These are phyloP conservation scores for Hypoxylon sp. DNA, from an alignment of 2,329 filamentous ascomycete genomes.

Conservation along the genomic window DNA sequence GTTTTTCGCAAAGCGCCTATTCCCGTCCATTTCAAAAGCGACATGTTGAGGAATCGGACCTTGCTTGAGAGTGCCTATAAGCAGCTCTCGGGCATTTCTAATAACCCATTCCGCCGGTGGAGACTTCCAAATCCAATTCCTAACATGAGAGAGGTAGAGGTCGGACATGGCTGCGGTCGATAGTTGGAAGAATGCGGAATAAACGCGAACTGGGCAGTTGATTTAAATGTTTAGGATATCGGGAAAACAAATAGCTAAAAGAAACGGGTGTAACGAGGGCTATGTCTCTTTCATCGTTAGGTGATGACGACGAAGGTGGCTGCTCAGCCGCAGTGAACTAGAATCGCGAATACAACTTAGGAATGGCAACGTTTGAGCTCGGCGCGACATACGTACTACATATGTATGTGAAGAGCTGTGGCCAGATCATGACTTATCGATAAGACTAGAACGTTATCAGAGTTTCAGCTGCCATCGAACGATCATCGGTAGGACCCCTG, in stretches of 20 bases:
- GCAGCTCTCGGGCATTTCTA: slow-evolving; percentile 81
- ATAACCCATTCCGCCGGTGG: slow-evolving; percentile 94
- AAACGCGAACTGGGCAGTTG: background rate
- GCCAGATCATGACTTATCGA: slow-evolving; percentile 29
- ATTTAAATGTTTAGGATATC: slow-evolving; percentile 2
- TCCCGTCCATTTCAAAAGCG: slow-evolving; percentile 99
- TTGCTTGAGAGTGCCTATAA: slow-evolving; percentile 90
- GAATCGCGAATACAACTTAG: slow-evolving; percentile 7
- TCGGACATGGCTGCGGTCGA: slow-evolving; percentile 64
- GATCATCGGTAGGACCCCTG: slow-evolving; percentile 7
- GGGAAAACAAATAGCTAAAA: slow-evolving; percentile 20
- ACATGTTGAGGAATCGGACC: slow-evolving; percentile 95
- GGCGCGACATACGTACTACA: slow-evolving; percentile 1
- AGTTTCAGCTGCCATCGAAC: slow-evolving; percentile 16
- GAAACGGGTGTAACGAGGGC: slow-evolving; percentile 26
- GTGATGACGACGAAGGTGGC: slow-evolving; percentile 47
- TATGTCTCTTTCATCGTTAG: slow-evolving; percentile 40
- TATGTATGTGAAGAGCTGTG: slow-evolving; percentile 19
- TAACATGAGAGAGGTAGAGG: slow-evolving; percentile 64
- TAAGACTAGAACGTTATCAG: slow-evolving; percentile 24
- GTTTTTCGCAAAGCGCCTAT: slow-evolving; percentile 89
- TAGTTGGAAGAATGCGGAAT: slow-evolving; percentile 11
- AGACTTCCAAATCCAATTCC: slow-evolving; percentile 84
- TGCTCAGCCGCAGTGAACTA: slow-evolving; percentile 29
- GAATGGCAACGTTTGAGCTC: slow-evolving; percentile 14